Evolutionary conservation across 2,329 filamentous ascomycete genomes (phyloP), one percentile per base, ranked within the genome.

Genomic region (Diaporthe sp.): DNA sequence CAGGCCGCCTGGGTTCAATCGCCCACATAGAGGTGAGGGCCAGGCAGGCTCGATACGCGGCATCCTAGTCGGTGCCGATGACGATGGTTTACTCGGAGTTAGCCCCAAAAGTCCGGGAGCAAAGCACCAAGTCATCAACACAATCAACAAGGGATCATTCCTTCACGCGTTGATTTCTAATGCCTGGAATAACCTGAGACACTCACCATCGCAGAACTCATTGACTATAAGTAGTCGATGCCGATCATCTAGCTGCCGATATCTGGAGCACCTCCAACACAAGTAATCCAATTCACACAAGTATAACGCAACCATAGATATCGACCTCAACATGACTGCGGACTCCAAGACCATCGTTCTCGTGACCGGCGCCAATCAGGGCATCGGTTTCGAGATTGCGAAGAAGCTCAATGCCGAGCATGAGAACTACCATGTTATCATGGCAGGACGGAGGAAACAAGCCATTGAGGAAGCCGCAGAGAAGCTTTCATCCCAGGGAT

Each of bases 301-400:
- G 12, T 55, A 45, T 68, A 13, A 57, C 42, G 50, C 58, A 42
- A 35, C 30, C 45, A 45, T 35, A 33, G 35, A 25, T 22, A 58
- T 28, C 10, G 17, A 35, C 8, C 8, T 66, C 30, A 71, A 60
- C 8, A 75, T 76, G 70, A 33, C 67, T 58, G 47, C 25, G 57
- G 71, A 75, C 50, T 55, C 70, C 28, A 72, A 72, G 47, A 75
- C 68, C 15, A 72, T 77, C 40, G 76, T 81, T 61, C 81, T 86
- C 58, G 78, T 86, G 58, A 84, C 83, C 8, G 85, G 84, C 9
- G 84, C 82, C 47, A 87, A 86, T 77, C 81, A 83, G 76, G 85
- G 85, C 60, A 83, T 87, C 28, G 85, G 86, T 66, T 84, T 84
- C 75, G 84, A 84, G 72, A 82, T 81, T 9, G 81, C 82, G 28